Conservation (phyloP, 129 eudicot genomes). For the Erigeron canadensis region DNA sequence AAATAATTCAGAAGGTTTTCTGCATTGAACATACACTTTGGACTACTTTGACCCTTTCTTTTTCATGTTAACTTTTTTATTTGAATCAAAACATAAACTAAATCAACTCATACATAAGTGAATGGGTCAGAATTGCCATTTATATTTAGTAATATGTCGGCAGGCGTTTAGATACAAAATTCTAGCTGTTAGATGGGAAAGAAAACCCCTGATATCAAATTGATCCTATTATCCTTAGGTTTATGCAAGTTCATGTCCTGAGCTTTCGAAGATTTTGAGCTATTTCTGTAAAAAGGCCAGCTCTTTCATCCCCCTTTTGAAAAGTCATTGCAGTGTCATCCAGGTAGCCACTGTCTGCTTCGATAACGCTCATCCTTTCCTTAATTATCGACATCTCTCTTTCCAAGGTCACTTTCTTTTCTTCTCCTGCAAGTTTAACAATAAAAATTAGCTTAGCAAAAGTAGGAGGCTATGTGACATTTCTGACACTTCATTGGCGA, state of each 20-base stretch:
- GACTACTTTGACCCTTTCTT: background rate
- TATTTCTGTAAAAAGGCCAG: constrained; percentile 68
- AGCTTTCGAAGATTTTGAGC: constrained; percentile 74
- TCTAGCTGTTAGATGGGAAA: background rate
- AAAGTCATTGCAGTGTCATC: constrained; percentile 60
- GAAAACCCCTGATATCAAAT: background rate
- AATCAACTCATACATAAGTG: background rate
- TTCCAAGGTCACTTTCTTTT: constrained; percentile 38
- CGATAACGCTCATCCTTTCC: constrained; percentile 64
- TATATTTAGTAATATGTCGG: background rate
- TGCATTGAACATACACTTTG: background rate
- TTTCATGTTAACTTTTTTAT: background rate
- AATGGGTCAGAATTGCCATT: background rate
- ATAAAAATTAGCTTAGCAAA: background rate
- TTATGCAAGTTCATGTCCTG: constrained; percentile 15
- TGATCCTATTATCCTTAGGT: background rate
- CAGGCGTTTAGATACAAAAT: constrained; percentile 12
- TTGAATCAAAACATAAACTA: too few species aligned
- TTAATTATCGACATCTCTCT: constrained; percentile 60
- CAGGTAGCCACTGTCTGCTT: constrained; percentile 71
- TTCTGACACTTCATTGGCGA: background rate
- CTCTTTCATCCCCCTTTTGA: constrained; percentile 67
- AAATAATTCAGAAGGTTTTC: background rate
- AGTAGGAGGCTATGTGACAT: background rate
- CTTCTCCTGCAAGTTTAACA: constrained; percentile 38